These are phyloP conservation scores for Metschnikowia matae DNA, from an alignment of 805 yeast species.

Conservation along the genomic window DNA sequence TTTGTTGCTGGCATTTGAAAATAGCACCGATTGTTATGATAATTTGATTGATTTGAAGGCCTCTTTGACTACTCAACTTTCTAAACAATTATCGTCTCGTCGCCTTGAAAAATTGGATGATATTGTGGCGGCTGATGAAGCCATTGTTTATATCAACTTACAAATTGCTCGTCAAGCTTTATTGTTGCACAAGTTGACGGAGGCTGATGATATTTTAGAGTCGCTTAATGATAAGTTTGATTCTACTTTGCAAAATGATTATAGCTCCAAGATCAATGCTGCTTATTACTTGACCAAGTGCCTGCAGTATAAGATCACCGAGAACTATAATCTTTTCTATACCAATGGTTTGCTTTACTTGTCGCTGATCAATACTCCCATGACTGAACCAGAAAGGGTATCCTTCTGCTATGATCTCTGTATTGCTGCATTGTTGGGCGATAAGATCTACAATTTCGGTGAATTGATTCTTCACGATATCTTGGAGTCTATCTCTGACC, in stretches of 20 bases:
- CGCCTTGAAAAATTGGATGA: constrained; percentile 23
- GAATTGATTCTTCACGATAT: constrained; percentile 90
- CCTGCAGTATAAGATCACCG: constrained; percentile 65
- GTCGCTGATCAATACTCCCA: constrained; percentile 57
- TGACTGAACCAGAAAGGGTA: constrained; percentile 34
- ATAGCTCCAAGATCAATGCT: constrained; percentile 60
- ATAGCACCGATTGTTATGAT: constrained; percentile 28
- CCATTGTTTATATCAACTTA: constrained; percentile 42
- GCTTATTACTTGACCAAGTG: constrained; percentile 80
- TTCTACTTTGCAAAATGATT: constrained; percentile 26
- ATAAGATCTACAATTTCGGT: constrained; percentile 90
- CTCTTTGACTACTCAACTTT: constrained; percentile 23
- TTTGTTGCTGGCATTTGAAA: constrained; percentile 48
- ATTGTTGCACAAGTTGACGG: constrained; percentile 45
- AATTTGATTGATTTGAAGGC: constrained; percentile 33
- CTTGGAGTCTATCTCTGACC: constrained; percentile 44
- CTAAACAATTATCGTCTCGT: constrained; percentile 26
- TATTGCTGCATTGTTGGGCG: constrained; percentile 85
- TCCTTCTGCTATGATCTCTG: constrained; percentile 69
- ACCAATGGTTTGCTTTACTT: constrained; percentile 76
- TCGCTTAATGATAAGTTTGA: constrained; percentile 57
- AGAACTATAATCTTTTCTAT: constrained; percentile 79
- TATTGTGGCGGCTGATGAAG: constrained; percentile 51
- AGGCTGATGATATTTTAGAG: constrained; percentile 68
- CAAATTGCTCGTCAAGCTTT: constrained; percentile 75